Base-by-base conservation (phyloP, 495 filamentous ascomycete species). In the Xylaria curta region DNA sequence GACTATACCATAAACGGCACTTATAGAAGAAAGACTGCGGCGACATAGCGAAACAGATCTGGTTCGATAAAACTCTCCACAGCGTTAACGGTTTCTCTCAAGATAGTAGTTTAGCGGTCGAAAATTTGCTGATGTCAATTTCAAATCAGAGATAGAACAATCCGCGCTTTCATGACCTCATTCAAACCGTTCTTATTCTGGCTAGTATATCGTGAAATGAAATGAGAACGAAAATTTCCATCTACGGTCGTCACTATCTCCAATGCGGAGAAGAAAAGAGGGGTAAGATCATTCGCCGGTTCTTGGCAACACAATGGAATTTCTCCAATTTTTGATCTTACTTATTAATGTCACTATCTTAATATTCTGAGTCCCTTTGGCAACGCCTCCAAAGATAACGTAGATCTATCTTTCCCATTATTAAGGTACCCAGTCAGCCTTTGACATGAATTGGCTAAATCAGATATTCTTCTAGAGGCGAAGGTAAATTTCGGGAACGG, bases 1-100 rank as follows among this genome's bases (percentile, higher is more conserved):
- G 88, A 92, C 76, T 93, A 93, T 79, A 85, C 77, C 0, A 87
- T 88, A 51, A 78, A 85, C 65, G 87, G 84, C 8, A 71, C 77
- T 0, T 91, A 89, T 71, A 81, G 70, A 42, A 76, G 83, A 63
- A 66, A 71, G 68, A 4, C 17, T 33, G 42, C 15, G 15, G 62
- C n/a, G 4, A 47, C 62, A 33, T 49, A 65, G 61, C 12, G 28
- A 9, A 24, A 36, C n/a, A 63, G 60, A 24, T 46, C 28, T 26
- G 21, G 19, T n/a, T 2, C 3, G 26, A n/a, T 59, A 31, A 31
- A n/a, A 21, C 36, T 33, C 5, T 15, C 33, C 19, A 24, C 8
- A 15, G 3, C 60, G 15, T 31, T 24, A n/a, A 5, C 2, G 46
- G 5, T 7, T 44, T 63, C 38, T 9, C 38, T 33, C 0, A 42